A percentile compares a stretch with the other conserved stretches of the same genome.
These are phyloP conservation scores for Diophrys appendiculata DNA, from an alignment of 73 alveolate species.

Conservation along the genomic window DNA sequence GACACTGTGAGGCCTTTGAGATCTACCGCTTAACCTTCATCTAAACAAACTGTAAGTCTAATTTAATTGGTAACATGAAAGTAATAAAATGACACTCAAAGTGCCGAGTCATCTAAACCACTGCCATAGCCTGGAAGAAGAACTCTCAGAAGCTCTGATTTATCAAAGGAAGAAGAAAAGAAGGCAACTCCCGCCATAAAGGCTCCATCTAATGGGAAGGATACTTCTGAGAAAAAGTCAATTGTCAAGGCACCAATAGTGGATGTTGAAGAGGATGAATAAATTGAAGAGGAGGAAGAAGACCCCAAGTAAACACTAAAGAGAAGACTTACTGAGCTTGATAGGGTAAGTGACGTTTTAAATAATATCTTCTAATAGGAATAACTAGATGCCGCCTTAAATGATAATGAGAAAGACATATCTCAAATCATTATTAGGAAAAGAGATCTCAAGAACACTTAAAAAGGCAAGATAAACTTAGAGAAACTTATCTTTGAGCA, in stretches of 20 bases:
- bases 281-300: not conserved
- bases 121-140: not conserved
- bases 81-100: not conserved
- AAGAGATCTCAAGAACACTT: constrained; percentile 55
- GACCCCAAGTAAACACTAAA: not conserved
- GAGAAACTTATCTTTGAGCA: constrained; percentile 64
- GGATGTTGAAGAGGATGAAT: not conserved
- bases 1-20: not conserved
- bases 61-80: not conserved
- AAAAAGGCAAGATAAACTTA: constrained; percentile 55
- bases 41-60: not conserved
- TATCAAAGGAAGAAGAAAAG: not conserved
- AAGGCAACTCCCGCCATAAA: not conserved
- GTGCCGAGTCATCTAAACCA: not conserved
- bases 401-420: constrained; percentile 19
- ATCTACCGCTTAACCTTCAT: not conserved
- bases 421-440: constrained; percentile 42
- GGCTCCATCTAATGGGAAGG: not conserved
- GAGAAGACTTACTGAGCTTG: not conserved
- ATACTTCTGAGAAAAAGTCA: not conserved
- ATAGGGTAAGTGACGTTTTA: not conserved
- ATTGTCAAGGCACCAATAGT: not conserved
- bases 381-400: not conserved
- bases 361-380: not conserved
- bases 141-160: not conserved